Evolutionary conservation across 345 rosid genomes (phyloP), one percentile per base, ranked within the genome.

Genomic region (Linum usitatissimum): DNA sequence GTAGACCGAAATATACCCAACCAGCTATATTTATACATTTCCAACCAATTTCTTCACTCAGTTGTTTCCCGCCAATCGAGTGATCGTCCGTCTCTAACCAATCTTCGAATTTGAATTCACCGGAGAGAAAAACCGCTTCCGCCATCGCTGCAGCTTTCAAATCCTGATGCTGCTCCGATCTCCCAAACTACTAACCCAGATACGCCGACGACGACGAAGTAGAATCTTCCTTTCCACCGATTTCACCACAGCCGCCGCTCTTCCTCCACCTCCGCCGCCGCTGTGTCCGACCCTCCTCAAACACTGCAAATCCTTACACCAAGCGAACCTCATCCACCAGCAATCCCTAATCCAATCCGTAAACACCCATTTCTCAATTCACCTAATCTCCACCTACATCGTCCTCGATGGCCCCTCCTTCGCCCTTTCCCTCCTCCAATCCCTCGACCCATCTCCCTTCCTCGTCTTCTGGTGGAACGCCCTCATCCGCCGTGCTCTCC

Each of bases 401-500:
- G 76, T 82, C 60, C 78, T 71, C 72, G 62, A 77, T 17, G 70
- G 77, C 58, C 82, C 83, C 31, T 67, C 76, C 28, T 30, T 70
- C 51, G 78, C 88, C 28, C 54, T 82, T 40, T 80, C 87, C 67
- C 79, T 87, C 66, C 88, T 90, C 61, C 78, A 73, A 51, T 56
- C 66, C 20, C 73, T 80, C 23, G 28, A 75, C 7, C 84, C 95
- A 0, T 85, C 86, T 30, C 59, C 77, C 57, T 63, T 64, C 34
- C 71, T 81, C 17, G 81, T 85, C 61, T 87, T 75, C 78, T 81
- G 80, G 73, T 87, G 92, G 95, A 90, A 90, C 70, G 64, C 76
- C 60, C 83, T 87, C 54, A 85, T 90, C 38, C 88, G 86, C 42
- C 58, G 64, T 28, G 66, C 69, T 55, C 70, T 84, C 54, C 74